These are phyloP conservation scores for Chlamydomonas schloesseri DNA, from an alignment of 139 green algal species.

Conservation along the genomic window DNA sequence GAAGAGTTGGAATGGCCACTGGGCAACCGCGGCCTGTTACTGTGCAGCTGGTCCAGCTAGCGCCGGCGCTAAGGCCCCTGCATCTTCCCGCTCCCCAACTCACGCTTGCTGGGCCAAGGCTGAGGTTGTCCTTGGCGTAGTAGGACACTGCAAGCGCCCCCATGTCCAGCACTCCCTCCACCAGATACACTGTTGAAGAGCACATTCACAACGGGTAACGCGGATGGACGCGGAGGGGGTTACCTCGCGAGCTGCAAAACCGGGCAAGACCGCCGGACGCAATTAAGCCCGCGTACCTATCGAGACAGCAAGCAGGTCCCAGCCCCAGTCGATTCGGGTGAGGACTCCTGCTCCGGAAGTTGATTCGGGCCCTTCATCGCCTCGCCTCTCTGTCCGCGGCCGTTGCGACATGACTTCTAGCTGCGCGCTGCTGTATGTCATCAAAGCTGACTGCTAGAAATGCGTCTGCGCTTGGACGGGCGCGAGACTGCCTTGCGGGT, in stretches of 20 bases:
- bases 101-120: not conserved
- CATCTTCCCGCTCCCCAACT: not conserved
- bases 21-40: too few species aligned
- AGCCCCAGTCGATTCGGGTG: not conserved
- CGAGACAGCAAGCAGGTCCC: constrained; percentile 3
- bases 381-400: too few species aligned
- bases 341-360: not conserved
- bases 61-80: too few species aligned
- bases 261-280: not conserved
- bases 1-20: too few species aligned
- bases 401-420: too few species aligned
- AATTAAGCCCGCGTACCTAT: not conserved
- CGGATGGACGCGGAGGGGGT: not conserved
- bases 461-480: too few species aligned
- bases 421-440: too few species aligned
- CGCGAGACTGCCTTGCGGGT: too few species aligned
- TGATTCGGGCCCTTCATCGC: too few species aligned
- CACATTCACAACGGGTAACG: not conserved
- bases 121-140: constrained; percentile 25
- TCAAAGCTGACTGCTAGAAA: too few species aligned
- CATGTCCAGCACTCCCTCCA: constrained; percentile 18
- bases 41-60: too few species aligned
- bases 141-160: not conserved
- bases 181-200: constrained; percentile 1
- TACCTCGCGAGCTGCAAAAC: not conserved